A percentile compares a stretch with the other conserved stretches of the same genome.
These are phyloP conservation scores for Mortierella sp. DNA, from an alignment of 371 early-diverging fungal genomes.

Conservation along the genomic window DNA sequence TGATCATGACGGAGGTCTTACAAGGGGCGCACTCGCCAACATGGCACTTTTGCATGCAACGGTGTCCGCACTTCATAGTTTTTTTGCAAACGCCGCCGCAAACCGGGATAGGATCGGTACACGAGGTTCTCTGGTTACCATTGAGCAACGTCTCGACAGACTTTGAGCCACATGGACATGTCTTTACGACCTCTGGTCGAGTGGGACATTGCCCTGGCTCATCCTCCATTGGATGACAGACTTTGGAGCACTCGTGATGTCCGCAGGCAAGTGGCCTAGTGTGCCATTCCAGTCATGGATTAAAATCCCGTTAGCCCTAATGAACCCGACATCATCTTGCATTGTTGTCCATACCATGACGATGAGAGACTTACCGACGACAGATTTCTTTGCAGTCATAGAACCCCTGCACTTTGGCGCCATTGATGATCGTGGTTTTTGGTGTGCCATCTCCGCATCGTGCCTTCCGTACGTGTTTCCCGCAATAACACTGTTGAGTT, in stretches of 20 bases:
- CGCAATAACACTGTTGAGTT: conserved; percentile 78
- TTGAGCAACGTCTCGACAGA: conserved; percentile 52
- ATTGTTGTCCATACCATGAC: no score
- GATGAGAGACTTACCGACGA: conserved; percentile 58
- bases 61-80: conserved; percentile 75
- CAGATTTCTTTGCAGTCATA: conserved; percentile 74
- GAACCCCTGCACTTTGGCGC: conserved; percentile 54
- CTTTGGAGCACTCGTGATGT: conserved; percentile 76
- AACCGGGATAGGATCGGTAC: conserved; percentile 83
- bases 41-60: conserved; percentile 80
- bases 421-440: conserved; percentile 28
- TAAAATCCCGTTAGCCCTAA: no score
- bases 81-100: conserved; percentile 79
- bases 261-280: conserved; percentile 74
- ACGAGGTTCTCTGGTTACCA: conserved; percentile 59
- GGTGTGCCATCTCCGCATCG: conserved; percentile 70
- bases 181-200: conserved; percentile 68
- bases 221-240: conserved; percentile 74
- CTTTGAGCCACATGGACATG: conserved; percentile 89
- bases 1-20: conserved; percentile 55
- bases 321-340: no score
- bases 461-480: conserved; percentile 63
- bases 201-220: conserved; percentile 73
- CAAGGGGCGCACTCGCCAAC: conserved; percentile 80
- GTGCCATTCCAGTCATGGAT: background rate